Evolutionary conservation across 495 filamentous ascomycete species (phyloP).

Genomic region (Pyrenopolyporus hunteri): DNA sequence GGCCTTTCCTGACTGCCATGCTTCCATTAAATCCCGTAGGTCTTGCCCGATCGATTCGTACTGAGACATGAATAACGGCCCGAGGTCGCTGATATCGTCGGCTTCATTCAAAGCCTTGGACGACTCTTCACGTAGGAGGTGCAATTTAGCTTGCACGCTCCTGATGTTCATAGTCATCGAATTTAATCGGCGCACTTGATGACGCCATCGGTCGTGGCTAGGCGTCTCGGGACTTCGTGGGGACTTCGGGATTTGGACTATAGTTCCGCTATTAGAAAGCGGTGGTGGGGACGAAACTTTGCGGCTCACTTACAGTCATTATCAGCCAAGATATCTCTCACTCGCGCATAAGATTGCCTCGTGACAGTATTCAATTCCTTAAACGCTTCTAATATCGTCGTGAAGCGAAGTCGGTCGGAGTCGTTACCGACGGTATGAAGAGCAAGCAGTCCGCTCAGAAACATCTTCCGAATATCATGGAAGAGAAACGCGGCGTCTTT

Average conservation of each 20-base stretch:
- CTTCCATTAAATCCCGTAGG: slow-evolving; percentile 78
- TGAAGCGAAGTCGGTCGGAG: slow-evolving; percentile 80
- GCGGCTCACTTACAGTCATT: slow-evolving; percentile 73
- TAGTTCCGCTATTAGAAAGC: slow-evolving; percentile 47
- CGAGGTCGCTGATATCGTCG: slow-evolving; percentile 74
- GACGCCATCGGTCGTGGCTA: slow-evolving; percentile 76
- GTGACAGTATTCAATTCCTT: slow-evolving; percentile 64
- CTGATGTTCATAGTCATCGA: slow-evolving; percentile 89
- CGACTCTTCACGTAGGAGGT: slow-evolving; percentile 88
- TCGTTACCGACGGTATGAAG: slow-evolving; percentile 85
- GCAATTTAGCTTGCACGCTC: slow-evolving; percentile 92
- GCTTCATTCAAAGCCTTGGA: slow-evolving; percentile 75
- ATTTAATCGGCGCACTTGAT: slow-evolving; percentile 83
- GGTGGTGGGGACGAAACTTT: slow-evolving; percentile 23
- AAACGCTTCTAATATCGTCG: slow-evolving; percentile 77
- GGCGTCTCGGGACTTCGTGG: slow-evolving; percentile 75
- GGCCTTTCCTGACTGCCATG: slow-evolving; percentile 87
- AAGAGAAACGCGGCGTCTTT: slow-evolving; percentile 80
- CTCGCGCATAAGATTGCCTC: slow-evolving; percentile 56
- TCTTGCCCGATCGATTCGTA: slow-evolving; percentile 95
- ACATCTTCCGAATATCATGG: slow-evolving; percentile 78
- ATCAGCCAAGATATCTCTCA: slow-evolving; percentile 75
- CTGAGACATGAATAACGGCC: slow-evolving; percentile 77
- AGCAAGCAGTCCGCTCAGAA: slow-evolving; percentile 84
- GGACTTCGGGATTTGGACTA: slow-evolving; percentile 60